Evolutionary conservation across 805 yeast species (phyloP).

Genomic region (Myxozyma melibiosi): DNA sequence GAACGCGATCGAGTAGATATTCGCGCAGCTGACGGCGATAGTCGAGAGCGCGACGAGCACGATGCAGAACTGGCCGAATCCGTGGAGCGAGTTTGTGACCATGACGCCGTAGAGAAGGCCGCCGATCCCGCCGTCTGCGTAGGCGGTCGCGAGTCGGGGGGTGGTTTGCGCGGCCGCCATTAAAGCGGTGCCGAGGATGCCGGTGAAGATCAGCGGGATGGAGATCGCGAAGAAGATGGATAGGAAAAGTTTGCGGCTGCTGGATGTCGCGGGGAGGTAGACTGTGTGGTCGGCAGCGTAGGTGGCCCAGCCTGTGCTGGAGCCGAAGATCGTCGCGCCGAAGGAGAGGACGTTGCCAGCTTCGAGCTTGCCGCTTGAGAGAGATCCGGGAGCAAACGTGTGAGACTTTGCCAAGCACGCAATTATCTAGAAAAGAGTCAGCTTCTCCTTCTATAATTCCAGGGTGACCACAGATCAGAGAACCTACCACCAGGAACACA

Average conservation of each 20-base stretch:
- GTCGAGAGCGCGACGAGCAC: constrained; percentile 89
- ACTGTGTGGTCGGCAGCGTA: constrained; percentile 91
- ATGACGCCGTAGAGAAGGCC: constrained; percentile 80
- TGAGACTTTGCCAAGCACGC: constrained; percentile 70
- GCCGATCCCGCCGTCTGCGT: constrained; percentile 65
- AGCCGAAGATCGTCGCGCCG: constrained; percentile 83
- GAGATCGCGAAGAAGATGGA: constrained; percentile 65
- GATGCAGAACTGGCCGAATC: constrained; percentile 87
- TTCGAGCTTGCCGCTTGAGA: constrained; percentile 61
- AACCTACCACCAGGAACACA: constrained; percentile 64
- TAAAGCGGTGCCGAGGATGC: constrained; percentile 85
- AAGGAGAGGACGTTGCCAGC: constrained; percentile 81
- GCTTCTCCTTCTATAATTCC: background rate
- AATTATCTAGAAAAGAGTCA: constrained; percentile 45
- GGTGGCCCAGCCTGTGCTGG: constrained; percentile 93
- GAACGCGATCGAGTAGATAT: constrained; percentile 86
- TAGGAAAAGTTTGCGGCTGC: constrained; percentile 60
- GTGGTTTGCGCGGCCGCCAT: constrained; percentile 63
- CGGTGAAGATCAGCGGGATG: constrained; percentile 69
- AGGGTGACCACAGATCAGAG: too few relatives aligned
- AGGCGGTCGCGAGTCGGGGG: constrained; percentile 52
- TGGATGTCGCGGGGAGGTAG: constrained; percentile 71
- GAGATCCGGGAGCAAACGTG: constrained; percentile 59
- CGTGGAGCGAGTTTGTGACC: constrained; percentile 77
- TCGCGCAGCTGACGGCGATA: constrained; percentile 89